phyloP scores from a whole-genome alignment of 2,329 filamentous ascomycete species.

The Seiridium unicorne region DNA sequence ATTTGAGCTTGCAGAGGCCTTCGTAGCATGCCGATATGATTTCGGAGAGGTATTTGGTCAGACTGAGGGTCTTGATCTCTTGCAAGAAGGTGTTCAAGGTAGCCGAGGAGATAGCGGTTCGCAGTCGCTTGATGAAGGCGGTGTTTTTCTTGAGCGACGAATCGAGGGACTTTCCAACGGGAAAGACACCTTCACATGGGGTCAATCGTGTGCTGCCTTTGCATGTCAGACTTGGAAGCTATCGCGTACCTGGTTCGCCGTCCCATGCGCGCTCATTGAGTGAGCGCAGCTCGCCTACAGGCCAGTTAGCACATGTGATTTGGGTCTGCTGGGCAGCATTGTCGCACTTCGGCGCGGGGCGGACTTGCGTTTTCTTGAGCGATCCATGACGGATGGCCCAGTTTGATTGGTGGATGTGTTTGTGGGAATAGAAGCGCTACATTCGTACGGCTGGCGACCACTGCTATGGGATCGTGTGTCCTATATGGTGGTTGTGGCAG shows the following conservation, averaged over 20 bases:
- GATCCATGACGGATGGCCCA: constrained; percentile 56
- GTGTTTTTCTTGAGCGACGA: constrained; percentile 98
- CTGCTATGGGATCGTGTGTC: constrained; percentile 44
- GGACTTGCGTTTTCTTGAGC: constrained; percentile 60
- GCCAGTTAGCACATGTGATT: not conserved
- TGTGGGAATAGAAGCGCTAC: constrained; percentile 35
- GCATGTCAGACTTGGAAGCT: constrained; percentile 5
- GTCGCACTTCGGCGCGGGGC: not conserved
- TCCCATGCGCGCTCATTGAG: constrained; percentile 87
- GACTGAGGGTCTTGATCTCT: constrained; percentile 84
- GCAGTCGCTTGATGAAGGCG: constrained; percentile 93
- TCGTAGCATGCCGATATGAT: constrained; percentile 96
- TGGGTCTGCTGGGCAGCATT: not conserved
- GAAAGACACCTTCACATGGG: constrained; percentile 65
- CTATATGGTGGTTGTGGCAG: constrained; percentile 38
- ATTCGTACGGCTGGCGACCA: constrained; percentile 38
- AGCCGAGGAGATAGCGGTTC: constrained; percentile 80
- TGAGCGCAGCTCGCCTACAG: constrained; percentile 80
- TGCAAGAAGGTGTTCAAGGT: constrained; percentile 82
- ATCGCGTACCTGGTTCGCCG: constrained; percentile 72
- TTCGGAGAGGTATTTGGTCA: constrained; percentile 96
- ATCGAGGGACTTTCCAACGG: constrained; percentile 77
- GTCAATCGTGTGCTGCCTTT: constrained; percentile 11
- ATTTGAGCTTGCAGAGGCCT: constrained; percentile 87
- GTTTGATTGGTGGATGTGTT: constrained; percentile 24